Percentiles rank a stretch among this genome's conserved stretches.
Conservation (phyloP, 2,329 filamentous ascomycete genomes). For the Davidsoniella neocaledoniae region DNA sequence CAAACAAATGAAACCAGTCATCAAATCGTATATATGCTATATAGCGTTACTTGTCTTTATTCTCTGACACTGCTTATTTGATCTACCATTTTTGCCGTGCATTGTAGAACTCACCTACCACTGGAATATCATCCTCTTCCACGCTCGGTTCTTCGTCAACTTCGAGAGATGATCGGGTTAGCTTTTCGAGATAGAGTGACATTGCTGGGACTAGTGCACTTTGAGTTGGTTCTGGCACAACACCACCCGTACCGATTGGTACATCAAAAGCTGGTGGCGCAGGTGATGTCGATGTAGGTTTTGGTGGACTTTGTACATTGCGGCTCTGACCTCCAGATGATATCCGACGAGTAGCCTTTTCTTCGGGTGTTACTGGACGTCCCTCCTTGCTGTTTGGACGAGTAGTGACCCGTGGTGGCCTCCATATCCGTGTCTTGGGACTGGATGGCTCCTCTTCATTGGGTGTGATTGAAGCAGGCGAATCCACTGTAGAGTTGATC, state of each 20-base stretch:
- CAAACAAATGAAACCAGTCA: too few relatives aligned
- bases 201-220: constrained; percentile 10
- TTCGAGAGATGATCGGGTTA: constrained; percentile 3
- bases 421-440: constrained; percentile 2
- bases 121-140: constrained; percentile 3
- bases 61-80: too few relatives aligned
- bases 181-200: constrained; percentile 2
- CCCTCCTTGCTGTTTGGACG: constrained; percentile 1
- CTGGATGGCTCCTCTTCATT: background rate
- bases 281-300: background rate
- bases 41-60: too few relatives aligned
- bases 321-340: too few relatives aligned
- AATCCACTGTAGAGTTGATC: background rate
- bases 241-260: constrained; percentile 6
- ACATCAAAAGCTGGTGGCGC: background rate
- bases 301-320: too few relatives aligned
- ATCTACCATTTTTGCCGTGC: too few relatives aligned
- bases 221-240: constrained; percentile 8
- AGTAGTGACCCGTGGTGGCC: background rate
- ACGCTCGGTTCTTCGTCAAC: background rate
- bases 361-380: background rate
- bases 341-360: background rate
- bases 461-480: background rate
- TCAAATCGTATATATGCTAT: too few relatives aligned
- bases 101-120: background rate